Conservation (phyloP, 192 early-diverging fungal species). For the Obelidium mucronatum region DNA sequence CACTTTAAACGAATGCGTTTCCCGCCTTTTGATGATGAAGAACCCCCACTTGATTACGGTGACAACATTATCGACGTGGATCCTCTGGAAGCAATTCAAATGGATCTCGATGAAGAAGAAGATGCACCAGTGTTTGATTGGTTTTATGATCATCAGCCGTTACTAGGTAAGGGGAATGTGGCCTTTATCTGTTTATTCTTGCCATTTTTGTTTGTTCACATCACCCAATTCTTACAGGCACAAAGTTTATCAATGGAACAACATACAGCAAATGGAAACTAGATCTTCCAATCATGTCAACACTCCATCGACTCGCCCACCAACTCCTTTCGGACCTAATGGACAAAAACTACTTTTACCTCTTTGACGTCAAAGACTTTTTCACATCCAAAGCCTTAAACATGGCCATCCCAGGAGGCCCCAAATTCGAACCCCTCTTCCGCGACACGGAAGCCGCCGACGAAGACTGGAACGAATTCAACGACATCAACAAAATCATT, state of each 20-base stretch:
- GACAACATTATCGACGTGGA: slow-evolving; percentile 99
- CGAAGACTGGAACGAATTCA: slow-evolving; percentile 99
- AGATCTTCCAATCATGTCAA: slow-evolving; percentile 93
- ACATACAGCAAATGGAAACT: slow-evolving; percentile 91
- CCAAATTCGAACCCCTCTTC: slow-evolving; percentile 97
- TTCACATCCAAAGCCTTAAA: slow-evolving; percentile 98
- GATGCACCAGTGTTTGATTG: slow-evolving; percentile 91
- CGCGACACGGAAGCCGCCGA: slow-evolving; percentile 96
- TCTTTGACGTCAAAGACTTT: slow-evolving; percentile 95
- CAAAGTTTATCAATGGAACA: slow-evolving; percentile 85
- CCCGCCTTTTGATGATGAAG: slow-evolving; percentile 98
- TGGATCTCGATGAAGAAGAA: slow-evolving; percentile 97
- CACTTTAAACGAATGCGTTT: slow-evolving; percentile 99
- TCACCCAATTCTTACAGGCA: slow-evolving; percentile 36
- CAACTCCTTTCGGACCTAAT: slow-evolving; percentile 93
- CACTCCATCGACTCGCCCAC: slow-evolving; percentile 87
- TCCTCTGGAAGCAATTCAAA: slow-evolving; percentile 97
- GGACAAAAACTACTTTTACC: slow-evolving; percentile 98
- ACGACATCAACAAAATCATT: slow-evolving; percentile 99
- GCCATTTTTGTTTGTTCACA: background rate
- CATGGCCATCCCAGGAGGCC: slow-evolving; percentile 97
- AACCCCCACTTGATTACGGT: slow-evolving; percentile 97
- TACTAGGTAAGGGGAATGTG: slow-evolving; percentile 43
- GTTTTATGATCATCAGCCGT: slow-evolving; percentile 97
- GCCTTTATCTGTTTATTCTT: background rate